Percentiles rank a stretch among this genome's conserved stretches.
These are phyloP conservation scores for Aspergillus novoparasiticus DNA, from an alignment of 2,329 filamentous ascomycete genomes.

Conservation along the genomic window DNA sequence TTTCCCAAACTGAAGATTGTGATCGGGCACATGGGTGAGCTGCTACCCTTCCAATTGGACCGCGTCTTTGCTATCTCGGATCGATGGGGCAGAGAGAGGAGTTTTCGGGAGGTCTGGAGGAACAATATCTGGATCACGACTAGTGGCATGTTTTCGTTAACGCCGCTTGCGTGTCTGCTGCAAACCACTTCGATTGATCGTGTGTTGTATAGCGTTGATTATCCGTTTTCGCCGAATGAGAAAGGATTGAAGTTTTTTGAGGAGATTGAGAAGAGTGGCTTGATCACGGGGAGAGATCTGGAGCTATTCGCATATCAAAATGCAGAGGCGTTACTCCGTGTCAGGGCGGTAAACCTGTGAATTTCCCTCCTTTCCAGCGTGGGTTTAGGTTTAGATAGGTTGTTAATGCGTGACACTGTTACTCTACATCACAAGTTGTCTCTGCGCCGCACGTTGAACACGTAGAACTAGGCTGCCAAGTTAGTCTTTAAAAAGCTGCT, in stretches of 20 bases:
- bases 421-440: background rate
- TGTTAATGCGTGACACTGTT: background rate
- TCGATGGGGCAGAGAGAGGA: slow-evolving; percentile 9
- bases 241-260: slow-evolving; percentile 52
- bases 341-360: slow-evolving; percentile 23
- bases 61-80: slow-evolving; percentile 27
- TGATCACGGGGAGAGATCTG: slow-evolving; percentile 54
- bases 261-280: slow-evolving; percentile 52
- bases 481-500: background rate
- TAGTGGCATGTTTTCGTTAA: slow-evolving; percentile 10
- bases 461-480: background rate
- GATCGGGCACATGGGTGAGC: slow-evolving; percentile 56
- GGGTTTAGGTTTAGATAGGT: background rate
- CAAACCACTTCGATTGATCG: slow-evolving; percentile 6
- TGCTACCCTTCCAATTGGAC: slow-evolving; percentile 59
- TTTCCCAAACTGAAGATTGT: slow-evolving; percentile 58
- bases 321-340: slow-evolving; percentile 50
- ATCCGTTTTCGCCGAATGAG: slow-evolving; percentile 55
- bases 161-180: slow-evolving; percentile 12
- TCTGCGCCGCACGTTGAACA: background rate
- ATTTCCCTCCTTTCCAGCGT: background rate
- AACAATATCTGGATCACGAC: slow-evolving; percentile 18
- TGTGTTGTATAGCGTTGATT: slow-evolving; percentile 18
- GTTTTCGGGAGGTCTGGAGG: slow-evolving; percentile 53
- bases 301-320: slow-evolving; percentile 55